Evolutionary conservation across 83 land plant species (phyloP).

Genomic region (Diphasiastrum complanatum): DNA sequence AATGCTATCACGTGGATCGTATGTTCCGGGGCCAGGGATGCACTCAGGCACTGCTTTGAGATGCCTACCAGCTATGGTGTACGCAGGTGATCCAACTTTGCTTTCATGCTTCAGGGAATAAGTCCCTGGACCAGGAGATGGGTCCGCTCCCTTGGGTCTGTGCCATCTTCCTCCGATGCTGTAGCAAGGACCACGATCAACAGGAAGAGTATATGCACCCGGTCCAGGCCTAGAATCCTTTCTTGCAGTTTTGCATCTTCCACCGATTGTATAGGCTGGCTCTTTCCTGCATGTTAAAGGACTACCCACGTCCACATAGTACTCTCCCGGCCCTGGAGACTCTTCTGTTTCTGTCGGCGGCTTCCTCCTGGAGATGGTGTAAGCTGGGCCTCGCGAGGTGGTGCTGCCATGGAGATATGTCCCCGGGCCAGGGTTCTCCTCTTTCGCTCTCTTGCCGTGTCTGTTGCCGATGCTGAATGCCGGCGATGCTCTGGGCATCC

Average conservation of each 20-base stretch:
- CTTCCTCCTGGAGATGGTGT: not conserved
- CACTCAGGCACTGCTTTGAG: not conserved
- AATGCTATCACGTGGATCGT: not conserved
- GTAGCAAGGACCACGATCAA: too few relatives aligned
- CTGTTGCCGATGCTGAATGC: not conserved
- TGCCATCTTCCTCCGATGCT: too few relatives aligned
- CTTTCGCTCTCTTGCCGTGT: not conserved
- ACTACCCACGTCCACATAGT: too few relatives aligned
- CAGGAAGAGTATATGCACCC: too few relatives aligned
- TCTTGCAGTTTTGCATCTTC: too few relatives aligned
- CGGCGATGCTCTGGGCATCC: not conserved
- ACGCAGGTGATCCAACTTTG: not conserved
- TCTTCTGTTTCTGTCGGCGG: not conserved
- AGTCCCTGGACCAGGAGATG: too few relatives aligned
- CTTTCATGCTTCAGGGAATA: not conserved
- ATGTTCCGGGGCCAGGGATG: slow-evolving; percentile 8
- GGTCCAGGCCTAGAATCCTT: too few relatives aligned
- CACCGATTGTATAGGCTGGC: too few relatives aligned
- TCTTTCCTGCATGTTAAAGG: too few relatives aligned
- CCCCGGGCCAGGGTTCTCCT: slow-evolving; percentile 4
- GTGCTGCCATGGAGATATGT: not conserved
- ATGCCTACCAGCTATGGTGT: slow-evolving; percentile 4
- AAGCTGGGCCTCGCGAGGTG: not conserved
- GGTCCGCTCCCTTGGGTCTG: too few relatives aligned
- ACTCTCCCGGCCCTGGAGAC: slow-evolving; percentile 10